A percentile compares a stretch with the other conserved stretches of the same genome.
These are phyloP conservation scores for Backusella luteola DNA, from an alignment of 192 early-diverging fungal species.

Conservation along the genomic window DNA sequence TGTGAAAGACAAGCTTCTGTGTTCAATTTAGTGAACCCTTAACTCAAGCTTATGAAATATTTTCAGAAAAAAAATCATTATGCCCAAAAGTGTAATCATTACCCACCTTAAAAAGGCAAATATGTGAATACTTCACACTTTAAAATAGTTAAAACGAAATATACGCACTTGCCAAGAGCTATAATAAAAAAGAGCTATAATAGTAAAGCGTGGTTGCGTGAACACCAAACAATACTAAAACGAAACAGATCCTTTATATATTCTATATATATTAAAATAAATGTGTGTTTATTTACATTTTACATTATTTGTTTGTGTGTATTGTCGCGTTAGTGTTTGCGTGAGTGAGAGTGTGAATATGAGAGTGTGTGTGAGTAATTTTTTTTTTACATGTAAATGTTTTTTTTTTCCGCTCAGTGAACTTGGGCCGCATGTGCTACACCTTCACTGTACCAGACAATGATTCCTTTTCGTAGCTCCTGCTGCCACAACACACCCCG, in stretches of 20 bases:
- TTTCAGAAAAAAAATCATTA: background rate
- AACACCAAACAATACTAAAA: background rate
- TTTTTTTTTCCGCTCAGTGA: background rate
- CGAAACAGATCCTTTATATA: background rate
- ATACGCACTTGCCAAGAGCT: background rate
- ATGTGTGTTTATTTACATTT: background rate
- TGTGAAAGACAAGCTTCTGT: background rate
- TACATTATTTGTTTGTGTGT: background rate
- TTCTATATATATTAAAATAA: background rate
- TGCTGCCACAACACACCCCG: constrained; percentile 51
- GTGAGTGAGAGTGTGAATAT: too few species aligned
- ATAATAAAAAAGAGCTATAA: background rate
- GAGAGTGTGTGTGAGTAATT: background rate
- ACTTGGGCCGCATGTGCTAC: constrained; percentile 19
- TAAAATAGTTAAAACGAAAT: background rate
- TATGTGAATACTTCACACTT: background rate
- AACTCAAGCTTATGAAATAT: background rate
- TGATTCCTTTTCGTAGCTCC: constrained; percentile 51
- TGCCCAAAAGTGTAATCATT: background rate
- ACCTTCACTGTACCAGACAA: constrained; percentile 45
- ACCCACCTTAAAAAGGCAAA: background rate
- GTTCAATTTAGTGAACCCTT: background rate
- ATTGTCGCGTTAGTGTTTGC: background rate
- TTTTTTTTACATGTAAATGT: background rate
- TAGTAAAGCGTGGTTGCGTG: background rate